A percentile compares a stretch with the other conserved stretches of the same genome.
These are phyloP conservation scores for Melastoma candidum DNA, from an alignment of 441 rosid genomes.

Conservation along the genomic window DNA sequence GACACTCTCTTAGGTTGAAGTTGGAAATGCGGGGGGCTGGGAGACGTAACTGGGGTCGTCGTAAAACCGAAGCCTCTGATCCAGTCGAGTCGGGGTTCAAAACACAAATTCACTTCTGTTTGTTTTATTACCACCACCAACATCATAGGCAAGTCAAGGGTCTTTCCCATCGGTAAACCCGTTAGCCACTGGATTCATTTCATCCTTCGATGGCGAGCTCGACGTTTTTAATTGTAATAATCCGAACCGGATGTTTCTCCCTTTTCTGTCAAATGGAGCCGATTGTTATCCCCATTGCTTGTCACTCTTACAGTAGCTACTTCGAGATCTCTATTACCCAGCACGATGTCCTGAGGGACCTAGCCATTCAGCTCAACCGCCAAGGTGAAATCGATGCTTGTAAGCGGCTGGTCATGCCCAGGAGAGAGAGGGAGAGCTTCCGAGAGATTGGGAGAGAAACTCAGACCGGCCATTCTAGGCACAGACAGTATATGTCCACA, in stretches of 20 bases:
- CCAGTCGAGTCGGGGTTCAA: no score
- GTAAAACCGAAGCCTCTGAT: no score
- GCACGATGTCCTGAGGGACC: constrained; percentile 78
- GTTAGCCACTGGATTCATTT: no score
- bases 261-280: background rate
- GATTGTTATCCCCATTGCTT: constrained; percentile 8
- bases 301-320: constrained; percentile 41
- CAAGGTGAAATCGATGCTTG: constrained; percentile 33
- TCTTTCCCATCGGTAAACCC: no score
- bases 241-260: background rate
- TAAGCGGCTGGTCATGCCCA: constrained; percentile 58
- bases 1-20: constrained; percentile 10
- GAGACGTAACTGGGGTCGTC: no score
- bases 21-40: no score
- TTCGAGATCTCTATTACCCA: constrained; percentile 60
- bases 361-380: constrained; percentile 55
- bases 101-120: no score
- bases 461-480: constrained; percentile 53
- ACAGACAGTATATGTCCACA: constrained; percentile 62
- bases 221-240: no score
- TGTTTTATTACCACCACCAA: no score
- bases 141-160: no score
- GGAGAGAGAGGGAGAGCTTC: constrained; percentile 38
- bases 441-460: constrained; percentile 76
- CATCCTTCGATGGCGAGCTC: no score